Evolutionary conservation across 352 stramenopile genomes (phyloP).

Genomic region (Phytophthora quininea): DNA sequence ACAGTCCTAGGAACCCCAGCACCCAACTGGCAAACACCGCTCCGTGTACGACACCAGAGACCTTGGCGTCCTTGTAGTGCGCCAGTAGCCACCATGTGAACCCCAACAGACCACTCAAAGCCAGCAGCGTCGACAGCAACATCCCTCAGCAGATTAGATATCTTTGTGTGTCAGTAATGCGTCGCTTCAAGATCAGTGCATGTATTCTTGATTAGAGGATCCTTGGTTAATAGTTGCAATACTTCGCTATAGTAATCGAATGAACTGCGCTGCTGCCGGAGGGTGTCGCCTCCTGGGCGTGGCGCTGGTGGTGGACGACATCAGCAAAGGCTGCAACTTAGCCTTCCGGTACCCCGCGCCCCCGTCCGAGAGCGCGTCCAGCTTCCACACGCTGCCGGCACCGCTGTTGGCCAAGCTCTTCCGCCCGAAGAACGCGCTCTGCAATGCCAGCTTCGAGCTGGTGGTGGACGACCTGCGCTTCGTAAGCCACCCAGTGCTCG

Average conservation of each 20-base stretch:
- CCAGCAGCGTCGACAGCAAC: conserved; percentile 50
- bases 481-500: conserved; percentile 85
- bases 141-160: conserved; percentile 28
- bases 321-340: conserved; percentile 87
- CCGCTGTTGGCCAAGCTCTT: conserved; percentile 88
- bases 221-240: too few species aligned
- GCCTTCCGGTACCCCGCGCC: conserved; percentile 84
- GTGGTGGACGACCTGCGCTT: conserved; percentile 88
- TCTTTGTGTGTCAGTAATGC: conserved; percentile 14
- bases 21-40: conserved; percentile 67
- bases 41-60: conserved; percentile 37
- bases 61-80: conserved; percentile 59
- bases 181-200: conserved; percentile 9
- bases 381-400: conserved; percentile 78
- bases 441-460: conserved; percentile 88
- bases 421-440: conserved; percentile 87
- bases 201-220: conserved; percentile 11
- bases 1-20: conserved; percentile 61
- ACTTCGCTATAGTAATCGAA: too few species aligned
- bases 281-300: conserved; percentile 64
- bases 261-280: too few species aligned
- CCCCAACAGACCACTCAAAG: conserved; percentile 50
- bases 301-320: conserved; percentile 88
- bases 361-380: conserved; percentile 57
- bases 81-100: conserved; percentile 69